A percentile compares a stretch with the other conserved stretches of the same genome.
Evolutionary conservation across 2,329 filamentous ascomycete species (phyloP).

Genomic region (Botrytis deweyae): DNA sequence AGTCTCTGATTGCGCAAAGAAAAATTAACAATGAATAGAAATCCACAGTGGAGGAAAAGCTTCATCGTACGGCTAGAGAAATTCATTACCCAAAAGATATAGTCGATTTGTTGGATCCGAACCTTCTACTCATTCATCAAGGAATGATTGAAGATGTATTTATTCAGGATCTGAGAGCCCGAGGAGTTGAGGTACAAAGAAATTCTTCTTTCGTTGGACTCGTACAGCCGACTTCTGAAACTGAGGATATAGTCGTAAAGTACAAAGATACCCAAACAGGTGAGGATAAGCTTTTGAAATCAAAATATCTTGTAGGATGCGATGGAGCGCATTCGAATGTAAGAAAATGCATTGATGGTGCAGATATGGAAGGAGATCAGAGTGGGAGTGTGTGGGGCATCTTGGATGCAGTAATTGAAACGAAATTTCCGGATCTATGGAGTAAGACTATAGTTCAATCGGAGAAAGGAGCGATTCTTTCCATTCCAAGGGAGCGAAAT

Average conservation of each 20-base stretch:
- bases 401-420: conserved; percentile 46
- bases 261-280: conserved; percentile 55
- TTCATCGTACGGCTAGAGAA: conserved; percentile 41
- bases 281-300: conserved; percentile 52
- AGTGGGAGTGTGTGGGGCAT: conserved; percentile 59
- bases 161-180: conserved; percentile 52
- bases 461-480: conserved; percentile 55
- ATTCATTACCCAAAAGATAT: conserved; percentile 35
- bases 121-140: conserved; percentile 53
- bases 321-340: conserved; percentile 54
- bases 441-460: conserved; percentile 57
- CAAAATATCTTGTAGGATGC: conserved; percentile 66
- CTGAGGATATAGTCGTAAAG: conserved; percentile 40
- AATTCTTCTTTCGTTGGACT: conserved; percentile 46
- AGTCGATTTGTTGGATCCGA: conserved; percentile 36
- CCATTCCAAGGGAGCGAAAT: conserved; percentile 61
- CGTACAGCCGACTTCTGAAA: conserved; percentile 29
- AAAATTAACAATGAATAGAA: conserved; percentile 44
- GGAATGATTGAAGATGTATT: conserved; percentile 50
- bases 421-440: conserved; percentile 60
- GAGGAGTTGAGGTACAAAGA: conserved; percentile 49
- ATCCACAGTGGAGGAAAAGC: conserved; percentile 24
- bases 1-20: neutral
- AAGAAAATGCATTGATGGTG: conserved; percentile 51
- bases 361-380: conserved; percentile 58